Evolutionary conservation across 1,284 basidiomycete genomes (phyloP), one percentile per base, ranked within the genome.

Genomic region (Abortiporus biennis): DNA sequence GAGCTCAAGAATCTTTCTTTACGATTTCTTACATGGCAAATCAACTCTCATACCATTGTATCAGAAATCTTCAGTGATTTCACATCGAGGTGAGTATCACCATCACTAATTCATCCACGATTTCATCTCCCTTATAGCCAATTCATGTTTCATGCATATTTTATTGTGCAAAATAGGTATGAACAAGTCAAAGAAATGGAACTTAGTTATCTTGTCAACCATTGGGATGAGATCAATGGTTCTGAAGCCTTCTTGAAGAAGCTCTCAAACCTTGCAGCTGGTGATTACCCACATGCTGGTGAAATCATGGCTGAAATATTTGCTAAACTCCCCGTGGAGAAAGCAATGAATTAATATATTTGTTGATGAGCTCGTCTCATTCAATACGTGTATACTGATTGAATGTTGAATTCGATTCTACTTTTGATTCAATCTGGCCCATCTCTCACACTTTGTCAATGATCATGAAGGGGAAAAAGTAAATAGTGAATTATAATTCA

Each of bases 61-160:
- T 35, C 44, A 24, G 42, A 53, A 37, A 31, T 53, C 11, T 53
- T 53, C 46, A 49, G 48, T 40, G 33, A 35, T 27, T 53, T 51
- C 43, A 51, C 52, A 11, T 43, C 50, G 13, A 24, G 36, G 52
- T 53, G 15, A 24, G 47, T 40, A 24, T 21, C 13, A 6, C 15
- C 38, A 11, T n/a, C 15, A 21, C 12, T 35, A 9, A 19, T 22
- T 35, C 6, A 6, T 11, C 13, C 20, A 8, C 6, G 15, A 15
- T 21, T 24, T 43, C 15, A 30, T 25, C 5, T 15, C n/a, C 19
- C 38, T 11, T 13, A 13, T 11, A 22, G 12, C 5, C 31, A 11
- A 5, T 20, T n/a, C n/a, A n/a, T n/a, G n/a, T n/a, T n/a, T n/a
- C n/a, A n/a, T n/a, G n/a, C n/a, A n/a, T n/a, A n/a, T n/a, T n/a